phyloP scores from a whole-genome alignment of 495 filamentous ascomycete species.

The Aspergillus taichungensis region DNA sequence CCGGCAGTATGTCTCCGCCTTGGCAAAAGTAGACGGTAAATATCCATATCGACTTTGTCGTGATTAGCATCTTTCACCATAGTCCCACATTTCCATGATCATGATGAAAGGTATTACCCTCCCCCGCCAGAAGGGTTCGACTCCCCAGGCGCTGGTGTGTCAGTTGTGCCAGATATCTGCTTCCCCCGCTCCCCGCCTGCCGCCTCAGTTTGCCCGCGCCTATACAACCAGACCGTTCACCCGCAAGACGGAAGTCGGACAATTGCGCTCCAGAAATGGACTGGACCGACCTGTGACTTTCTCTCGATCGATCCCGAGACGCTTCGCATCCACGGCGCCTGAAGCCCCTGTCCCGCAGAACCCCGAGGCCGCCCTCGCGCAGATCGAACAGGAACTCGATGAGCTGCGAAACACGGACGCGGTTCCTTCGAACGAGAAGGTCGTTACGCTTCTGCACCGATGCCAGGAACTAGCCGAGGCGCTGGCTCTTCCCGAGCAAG shows the following conservation, averaged over 20 bases:
- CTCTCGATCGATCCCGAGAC: neutral
- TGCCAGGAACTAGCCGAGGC: conserved; percentile 35
- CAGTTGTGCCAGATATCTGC: conserved; percentile 32
- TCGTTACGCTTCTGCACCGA: conserved; percentile 33
- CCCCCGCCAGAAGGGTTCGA: conserved; percentile 17
- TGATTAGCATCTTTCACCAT: too few relatives aligned
- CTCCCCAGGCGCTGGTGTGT: conserved; percentile 21
- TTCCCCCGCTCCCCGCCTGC: conserved; percentile 9
- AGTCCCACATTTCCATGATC: neutral
- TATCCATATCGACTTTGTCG: too few relatives aligned
- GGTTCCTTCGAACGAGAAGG: conserved; percentile 30
- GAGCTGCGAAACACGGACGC: conserved; percentile 22
- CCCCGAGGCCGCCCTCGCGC: conserved; percentile 13
- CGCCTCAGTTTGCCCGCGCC: conserved; percentile 15
- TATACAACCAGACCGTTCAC: conserved; percentile 3
- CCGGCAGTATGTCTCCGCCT: conserved; percentile 3
- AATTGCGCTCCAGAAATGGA: conserved; percentile 10
- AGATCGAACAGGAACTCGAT: conserved; percentile 19
- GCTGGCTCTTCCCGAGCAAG: conserved; percentile 23
- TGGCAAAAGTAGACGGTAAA: neutral
- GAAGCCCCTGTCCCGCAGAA: conserved; percentile 4
- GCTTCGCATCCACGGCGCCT: conserved; percentile 10
- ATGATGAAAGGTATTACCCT: conserved; percentile 30
- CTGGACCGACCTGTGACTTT: neutral
- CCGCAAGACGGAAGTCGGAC: conserved; percentile 8